A percentile compares a stretch with the other conserved stretches of the same genome.
Conservation (phyloP, 495 filamentous ascomycete species). For the Trichoderma reesei region DNA sequence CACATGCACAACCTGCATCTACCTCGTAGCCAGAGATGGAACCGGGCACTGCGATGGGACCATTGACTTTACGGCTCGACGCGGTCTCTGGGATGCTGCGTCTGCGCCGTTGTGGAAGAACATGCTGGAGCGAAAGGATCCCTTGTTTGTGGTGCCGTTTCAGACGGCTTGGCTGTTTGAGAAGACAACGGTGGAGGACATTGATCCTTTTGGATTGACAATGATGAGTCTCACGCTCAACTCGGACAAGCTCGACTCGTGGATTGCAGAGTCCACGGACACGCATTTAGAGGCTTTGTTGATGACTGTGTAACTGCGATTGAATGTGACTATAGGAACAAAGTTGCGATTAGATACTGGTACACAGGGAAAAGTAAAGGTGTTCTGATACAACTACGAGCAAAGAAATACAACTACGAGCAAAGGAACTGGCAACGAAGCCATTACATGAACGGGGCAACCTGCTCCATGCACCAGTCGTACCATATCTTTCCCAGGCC, state of each 20-base stretch:
- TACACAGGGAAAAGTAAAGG: too few relatives aligned
- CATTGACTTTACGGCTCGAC: constrained; percentile 13
- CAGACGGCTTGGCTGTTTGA: background rate
- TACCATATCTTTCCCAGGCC: constrained; percentile 31
- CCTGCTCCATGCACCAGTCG: constrained; percentile 35
- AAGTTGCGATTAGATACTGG: too few relatives aligned
- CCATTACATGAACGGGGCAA: constrained; percentile 13
- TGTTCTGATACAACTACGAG: too few relatives aligned
- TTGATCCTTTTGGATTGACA: constrained; percentile 8
- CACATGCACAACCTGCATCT: constrained; percentile 11
- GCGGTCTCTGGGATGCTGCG: constrained; percentile 15
- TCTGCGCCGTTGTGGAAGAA: constrained; percentile 11
- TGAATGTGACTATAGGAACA: too few relatives aligned
- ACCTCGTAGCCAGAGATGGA: constrained; percentile 11
- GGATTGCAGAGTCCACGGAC: background rate
- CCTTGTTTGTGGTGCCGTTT: constrained; percentile 7
- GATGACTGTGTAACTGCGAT: background rate
- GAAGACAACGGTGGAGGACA: background rate
- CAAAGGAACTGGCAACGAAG: too few relatives aligned
- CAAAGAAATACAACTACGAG: too few relatives aligned
- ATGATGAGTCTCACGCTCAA: constrained; percentile 11
- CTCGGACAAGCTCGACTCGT: constrained; percentile 10
- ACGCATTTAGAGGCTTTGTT: background rate
- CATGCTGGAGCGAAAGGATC: constrained; percentile 6
- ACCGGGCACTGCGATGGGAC: constrained; percentile 7